Evolutionary conservation across 2,329 filamentous ascomycete species (phyloP).

Genomic region (Calonectria hongkongensis): DNA sequence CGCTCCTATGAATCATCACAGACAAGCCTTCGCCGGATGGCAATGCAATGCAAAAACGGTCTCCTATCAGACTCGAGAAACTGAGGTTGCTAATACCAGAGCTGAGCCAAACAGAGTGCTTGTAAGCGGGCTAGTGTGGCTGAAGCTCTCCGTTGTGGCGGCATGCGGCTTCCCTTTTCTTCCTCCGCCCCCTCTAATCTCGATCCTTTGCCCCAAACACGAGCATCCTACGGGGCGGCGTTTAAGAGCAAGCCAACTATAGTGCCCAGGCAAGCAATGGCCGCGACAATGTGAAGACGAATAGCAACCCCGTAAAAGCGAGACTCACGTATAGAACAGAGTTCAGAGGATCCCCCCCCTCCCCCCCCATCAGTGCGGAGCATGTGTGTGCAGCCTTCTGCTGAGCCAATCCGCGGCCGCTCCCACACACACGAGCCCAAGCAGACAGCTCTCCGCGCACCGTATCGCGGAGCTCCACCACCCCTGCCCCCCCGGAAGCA

Average conservation of each 20-base stretch:
- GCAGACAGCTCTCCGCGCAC: conserved; percentile 4
- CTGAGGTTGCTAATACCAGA: neutral
- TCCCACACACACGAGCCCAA: conserved; percentile 1
- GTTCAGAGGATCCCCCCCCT: neutral
- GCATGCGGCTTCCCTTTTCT: neutral
- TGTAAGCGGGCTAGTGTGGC: neutral
- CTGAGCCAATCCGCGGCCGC: conserved; percentile 9
- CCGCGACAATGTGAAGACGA: neutral
- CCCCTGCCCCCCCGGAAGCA: conserved; percentile 3
- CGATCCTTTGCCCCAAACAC: conserved; percentile 15
- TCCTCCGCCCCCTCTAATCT: conserved; percentile 1
- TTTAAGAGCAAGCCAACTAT: neutral
- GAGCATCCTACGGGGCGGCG: conserved; percentile 4
- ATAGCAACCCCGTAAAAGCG: conserved; percentile 15
- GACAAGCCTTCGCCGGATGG: neutral
- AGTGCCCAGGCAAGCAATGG: conserved; percentile 2
- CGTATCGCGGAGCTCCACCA: conserved; percentile 10
- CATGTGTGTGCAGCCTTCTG: neutral
- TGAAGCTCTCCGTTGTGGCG: conserved; percentile 20
- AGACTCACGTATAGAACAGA: conserved; percentile 17
- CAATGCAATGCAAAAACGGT: neutral
- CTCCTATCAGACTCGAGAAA: conserved; percentile 12
- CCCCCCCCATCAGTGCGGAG: neutral
- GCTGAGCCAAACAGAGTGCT: neutral
- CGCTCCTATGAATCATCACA: conserved; percentile 17